Conservation (phyloP, 495 filamentous ascomycete species). For the Umbilicaria muhlenbergii region DNA sequence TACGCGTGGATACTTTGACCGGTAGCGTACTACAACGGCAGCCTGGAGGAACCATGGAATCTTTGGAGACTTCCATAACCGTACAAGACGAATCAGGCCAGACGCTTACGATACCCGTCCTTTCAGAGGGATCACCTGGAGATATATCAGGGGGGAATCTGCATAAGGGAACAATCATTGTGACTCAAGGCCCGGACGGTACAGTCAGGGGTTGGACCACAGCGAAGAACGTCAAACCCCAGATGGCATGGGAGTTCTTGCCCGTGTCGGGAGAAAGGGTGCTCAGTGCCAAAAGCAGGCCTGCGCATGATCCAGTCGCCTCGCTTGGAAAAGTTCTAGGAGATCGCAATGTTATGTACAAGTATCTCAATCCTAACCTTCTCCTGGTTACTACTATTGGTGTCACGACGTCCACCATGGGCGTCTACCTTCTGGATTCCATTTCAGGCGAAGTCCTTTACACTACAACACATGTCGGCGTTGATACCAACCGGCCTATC, state of each 20-base stretch:
- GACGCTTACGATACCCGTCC: constrained; percentile 6
- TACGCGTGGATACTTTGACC: constrained; percentile 31
- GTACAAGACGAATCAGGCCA: constrained; percentile 6
- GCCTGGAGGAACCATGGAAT: background rate
- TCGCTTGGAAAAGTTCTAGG: constrained; percentile 90
- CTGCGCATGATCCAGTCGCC: constrained; percentile 71
- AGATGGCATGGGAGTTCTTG: constrained; percentile 59
- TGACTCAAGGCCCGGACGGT: constrained; percentile 44
- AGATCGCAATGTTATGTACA: constrained; percentile 85
- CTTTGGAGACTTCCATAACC: constrained; percentile 7
- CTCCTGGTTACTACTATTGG: constrained; percentile 59
- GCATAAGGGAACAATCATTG: constrained; percentile 22
- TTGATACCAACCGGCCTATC: constrained; percentile 64
- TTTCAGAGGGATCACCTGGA: constrained; percentile 8
- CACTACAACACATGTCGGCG: constrained; percentile 48
- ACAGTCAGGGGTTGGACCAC: constrained; percentile 43
- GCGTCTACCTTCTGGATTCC: constrained; percentile 73
- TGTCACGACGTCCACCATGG: constrained; percentile 36
- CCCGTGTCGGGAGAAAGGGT: constrained; percentile 52
- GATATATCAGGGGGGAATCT: constrained; percentile 4
- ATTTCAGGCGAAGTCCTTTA: constrained; percentile 69
- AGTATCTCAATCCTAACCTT: constrained; percentile 86
- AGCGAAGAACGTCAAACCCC: constrained; percentile 26
- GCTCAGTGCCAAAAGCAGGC: constrained; percentile 45
- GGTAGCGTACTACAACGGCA: constrained; percentile 29